phyloP scores from a whole-genome alignment of 1,284 basidiomycete genomes.

The Sanghuangporus sanghuang region DNA sequence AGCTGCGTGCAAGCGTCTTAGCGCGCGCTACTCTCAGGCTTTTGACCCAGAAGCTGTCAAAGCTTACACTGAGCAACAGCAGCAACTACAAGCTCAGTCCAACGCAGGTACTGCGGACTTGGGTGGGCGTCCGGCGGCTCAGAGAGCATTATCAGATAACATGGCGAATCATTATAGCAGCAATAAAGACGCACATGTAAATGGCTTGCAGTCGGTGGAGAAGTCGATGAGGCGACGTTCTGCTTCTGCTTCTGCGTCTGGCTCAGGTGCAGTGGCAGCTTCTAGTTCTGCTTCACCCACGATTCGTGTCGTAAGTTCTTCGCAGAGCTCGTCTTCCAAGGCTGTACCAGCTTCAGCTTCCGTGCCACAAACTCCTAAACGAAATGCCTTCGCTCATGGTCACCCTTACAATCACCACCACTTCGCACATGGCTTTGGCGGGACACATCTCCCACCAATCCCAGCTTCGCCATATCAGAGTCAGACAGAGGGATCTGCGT shows the following conservation, averaged over 20 bases:
- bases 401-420: not conserved
- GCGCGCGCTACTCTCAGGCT: slow-evolving; percentile 21
- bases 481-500: slow-evolving; percentile 32
- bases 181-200: not conserved
- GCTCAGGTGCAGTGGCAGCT: not conserved
- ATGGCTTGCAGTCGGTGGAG: not conserved
- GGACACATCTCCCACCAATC: slow-evolving; percentile 30
- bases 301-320: not conserved
- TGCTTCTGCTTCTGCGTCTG: slow-evolving; percentile 2
- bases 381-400: not conserved
- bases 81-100: not conserved
- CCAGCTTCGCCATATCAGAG: slow-evolving; percentile 32
- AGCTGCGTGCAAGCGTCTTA: slow-evolving; percentile 63
- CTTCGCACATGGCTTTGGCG: not conserved
- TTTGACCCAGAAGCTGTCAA: slow-evolving; percentile 13
- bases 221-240: not conserved
- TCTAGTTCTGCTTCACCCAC: not conserved
- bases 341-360: not conserved
- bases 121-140: slow-evolving; percentile 3
- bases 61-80: not conserved
- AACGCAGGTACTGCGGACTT: not conserved
- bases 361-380: slow-evolving; percentile 4
- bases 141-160: slow-evolving; percentile 7
- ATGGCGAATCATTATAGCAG: not conserved
- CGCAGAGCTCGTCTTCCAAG: not conserved